These are phyloP conservation scores for Candida piceae DNA, from an alignment of 805 yeast genomes.

Conservation along the genomic window DNA sequence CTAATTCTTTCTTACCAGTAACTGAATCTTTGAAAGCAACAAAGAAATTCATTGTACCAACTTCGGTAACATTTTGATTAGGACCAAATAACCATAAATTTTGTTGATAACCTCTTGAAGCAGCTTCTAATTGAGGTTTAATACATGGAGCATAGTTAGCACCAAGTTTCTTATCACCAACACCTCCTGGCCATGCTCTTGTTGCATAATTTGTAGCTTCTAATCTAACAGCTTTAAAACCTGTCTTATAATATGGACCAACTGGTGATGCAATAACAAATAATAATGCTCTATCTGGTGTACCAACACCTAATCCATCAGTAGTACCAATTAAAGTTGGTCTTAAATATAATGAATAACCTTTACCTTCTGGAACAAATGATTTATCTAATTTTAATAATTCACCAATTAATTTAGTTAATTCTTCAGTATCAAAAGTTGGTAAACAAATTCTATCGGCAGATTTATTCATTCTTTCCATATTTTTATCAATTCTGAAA, in stretches of 20 bases:
- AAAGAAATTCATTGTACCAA: conserved; percentile 96
- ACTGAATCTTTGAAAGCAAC: conserved; percentile 72
- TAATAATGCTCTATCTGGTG: conserved; percentile 76
- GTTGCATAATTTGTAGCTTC: conserved; percentile 96
- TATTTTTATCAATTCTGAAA: conserved; percentile 89
- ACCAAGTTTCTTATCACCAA: conserved; percentile 93
- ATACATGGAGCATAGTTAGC: conserved; percentile 97
- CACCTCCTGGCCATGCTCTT: conserved; percentile 99
- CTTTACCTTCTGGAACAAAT: conserved; percentile 79
- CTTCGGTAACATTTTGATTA: conserved; percentile 85
- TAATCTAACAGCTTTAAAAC: conserved; percentile 89
- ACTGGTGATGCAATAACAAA: conserved; percentile 93
- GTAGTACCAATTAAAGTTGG: conserved; percentile 95
- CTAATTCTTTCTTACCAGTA: conserved; percentile 84
- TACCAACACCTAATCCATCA: conserved; percentile 78
- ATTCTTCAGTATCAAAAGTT: conserved; percentile 72
- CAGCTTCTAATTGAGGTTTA: conserved; percentile 86
- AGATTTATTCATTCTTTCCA: conserved; percentile 84
- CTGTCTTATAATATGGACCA: conserved; percentile 93
- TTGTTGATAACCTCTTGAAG: conserved; percentile 88
- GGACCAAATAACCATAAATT: conserved; percentile 95
- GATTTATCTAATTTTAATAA: conserved; percentile 68
- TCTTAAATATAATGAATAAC: conserved; percentile 88
- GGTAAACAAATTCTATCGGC: conserved; percentile 90
- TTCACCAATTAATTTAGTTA: conserved; percentile 70